Evolutionary conservation across 2,329 filamentous ascomycete species (phyloP), one percentile per base, ranked within the genome.

Genomic region (Endocalyx cinctus): DNA sequence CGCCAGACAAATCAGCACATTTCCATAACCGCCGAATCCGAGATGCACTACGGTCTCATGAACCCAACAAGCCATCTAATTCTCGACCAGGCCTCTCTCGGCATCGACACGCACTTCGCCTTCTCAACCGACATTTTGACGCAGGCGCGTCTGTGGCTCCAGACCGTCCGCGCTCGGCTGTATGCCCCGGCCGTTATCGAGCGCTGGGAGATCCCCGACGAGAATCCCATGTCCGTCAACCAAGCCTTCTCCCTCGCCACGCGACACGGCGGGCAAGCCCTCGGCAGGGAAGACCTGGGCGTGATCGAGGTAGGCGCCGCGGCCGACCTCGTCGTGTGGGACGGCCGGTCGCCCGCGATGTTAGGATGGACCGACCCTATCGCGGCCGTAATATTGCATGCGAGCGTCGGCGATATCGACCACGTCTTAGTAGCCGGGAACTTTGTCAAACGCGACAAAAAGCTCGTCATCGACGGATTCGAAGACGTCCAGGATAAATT

Each of bases 201-300:
- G 0, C 43, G 46, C 2, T 66, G 63, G 55, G 35, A 59, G 6
- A 42, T 74, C 2, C 67, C 70, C 0, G 40, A 38, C 5, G 62
- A 51, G 14, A 74, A 60, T 34, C 68, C 71, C 4, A 69, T 75
- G 64, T 63, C 57, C 6, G 69, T 58, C 4, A 52, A 62, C 17
- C 69, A 77, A 42, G 71, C 70, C 0, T 75, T 76, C 39, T 51
- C 67, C 5, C 60, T 76, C 5, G 66, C 68, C 0, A 77, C 71
- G 0, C 14, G 69, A 4, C 54, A 59, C 3, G 71, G 72, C 0
- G 72, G 59, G 0, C 60, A 68, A 1, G 68, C 72, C 0, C 54
- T 77, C 3, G 59, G 67, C 5, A 54, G 70, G 1, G 47, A 53
- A 0, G 72, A 75, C 38, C 48, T 77, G 1, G 72, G 73, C 7